phyloP scores from a whole-genome alignment of 345 rosid genomes.

The Eucalyptus dawsonii region DNA sequence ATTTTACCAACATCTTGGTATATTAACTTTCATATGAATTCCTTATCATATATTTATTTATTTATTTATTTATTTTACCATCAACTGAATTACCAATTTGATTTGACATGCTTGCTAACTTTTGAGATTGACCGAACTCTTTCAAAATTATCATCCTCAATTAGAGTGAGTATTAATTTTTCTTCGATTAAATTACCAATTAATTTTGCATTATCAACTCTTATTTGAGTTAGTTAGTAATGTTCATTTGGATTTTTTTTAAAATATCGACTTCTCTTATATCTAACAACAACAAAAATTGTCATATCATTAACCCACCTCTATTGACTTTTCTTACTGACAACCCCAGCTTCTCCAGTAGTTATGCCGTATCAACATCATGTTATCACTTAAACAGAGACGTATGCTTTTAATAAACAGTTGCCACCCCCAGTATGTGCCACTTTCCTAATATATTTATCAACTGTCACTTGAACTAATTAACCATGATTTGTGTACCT shows the following conservation, averaged over 20 bases:
- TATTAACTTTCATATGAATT: too few relatives aligned
- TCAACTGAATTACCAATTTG: too few relatives aligned
- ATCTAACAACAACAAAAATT: neutral
- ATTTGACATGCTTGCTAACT: neutral
- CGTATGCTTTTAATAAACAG: too few relatives aligned
- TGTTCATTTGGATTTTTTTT: neutral
- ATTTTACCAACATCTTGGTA: too few relatives aligned
- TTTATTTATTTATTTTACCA: too few relatives aligned
- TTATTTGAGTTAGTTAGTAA: neutral
- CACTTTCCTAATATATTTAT: neutral
- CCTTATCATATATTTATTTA: too few relatives aligned
- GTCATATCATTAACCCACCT: neutral
- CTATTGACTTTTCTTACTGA: too few relatives aligned
- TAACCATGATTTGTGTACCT: neutral
- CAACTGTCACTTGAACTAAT: neutral
- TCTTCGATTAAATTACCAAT: accelerated
- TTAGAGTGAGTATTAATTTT: neutral
- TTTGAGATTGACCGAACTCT: neutral
- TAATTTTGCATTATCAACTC: neutral
- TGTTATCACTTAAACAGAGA: too few relatives aligned
- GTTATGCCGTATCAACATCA: too few relatives aligned
- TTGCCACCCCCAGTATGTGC: too few relatives aligned
- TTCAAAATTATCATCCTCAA: too few relatives aligned
- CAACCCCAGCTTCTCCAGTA: too few relatives aligned
- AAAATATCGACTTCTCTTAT: neutral